Evolutionary conservation across 805 yeast genomes (phyloP), one percentile per base, ranked within the genome.

Genomic region (Candida easanensis): DNA sequence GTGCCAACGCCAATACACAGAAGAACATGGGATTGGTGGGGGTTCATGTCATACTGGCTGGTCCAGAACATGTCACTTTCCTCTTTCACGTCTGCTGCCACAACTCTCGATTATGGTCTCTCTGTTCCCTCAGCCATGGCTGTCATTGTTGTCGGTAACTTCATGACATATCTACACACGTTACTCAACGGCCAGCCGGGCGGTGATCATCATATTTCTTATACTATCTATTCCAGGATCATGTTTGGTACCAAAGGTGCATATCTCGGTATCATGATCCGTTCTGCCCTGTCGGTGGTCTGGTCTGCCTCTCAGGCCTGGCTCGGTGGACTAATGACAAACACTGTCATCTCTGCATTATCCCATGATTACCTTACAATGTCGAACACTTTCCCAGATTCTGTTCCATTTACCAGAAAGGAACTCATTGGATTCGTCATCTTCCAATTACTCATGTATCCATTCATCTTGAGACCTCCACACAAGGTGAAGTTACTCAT

Each of bases 151-250:
- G 49, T 77, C 14, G 80, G 76, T 32, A 76, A 75, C 56, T 51
- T 70, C 8, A 44, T 77, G 15, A 72, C 76, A 18, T 61, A 71
- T 35, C 16, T 66, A 5, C 66, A 69, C 45, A 72, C 80, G 11
- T 53, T 71, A 32, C 65, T 73, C 7, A 74, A 74, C 51, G 70
- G 77, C 15, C 68, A 64, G 41, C 77, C 74, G 0, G 81, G 82
- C 39, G 57, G 61, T 23, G 69, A 72, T 37, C 76, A 71, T 62
- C 79, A 74, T 55, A 68, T 73, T 34, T 77, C 77, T 15, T 73
- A 63, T 49, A 71, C 79, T 1, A 45, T 73, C 14, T 62, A 70
- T 10, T 74, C 70, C 49, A 57, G 79, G 52, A 62, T 72, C 31
- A 64, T 69, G 6, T 74, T 73, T 56, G 79, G 79, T 26, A 66